These are phyloP conservation scores for Olyra latifolia DNA, from an alignment of 176 grass and related monocot species.

Conservation along the genomic window DNA sequence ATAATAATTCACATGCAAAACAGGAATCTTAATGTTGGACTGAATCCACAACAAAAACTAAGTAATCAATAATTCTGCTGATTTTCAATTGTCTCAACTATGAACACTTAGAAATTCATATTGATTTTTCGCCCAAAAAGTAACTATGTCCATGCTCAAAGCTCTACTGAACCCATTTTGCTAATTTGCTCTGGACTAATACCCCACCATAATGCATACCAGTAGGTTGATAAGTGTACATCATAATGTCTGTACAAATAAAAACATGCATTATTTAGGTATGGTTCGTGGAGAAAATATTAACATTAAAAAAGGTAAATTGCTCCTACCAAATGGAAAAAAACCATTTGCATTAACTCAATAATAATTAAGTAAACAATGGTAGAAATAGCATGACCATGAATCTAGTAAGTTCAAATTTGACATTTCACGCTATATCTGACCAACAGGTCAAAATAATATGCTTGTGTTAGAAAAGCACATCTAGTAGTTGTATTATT, in stretches of 20 bases:
- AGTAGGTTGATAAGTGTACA: not conserved
- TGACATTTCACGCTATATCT: not conserved
- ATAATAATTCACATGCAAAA: not conserved
- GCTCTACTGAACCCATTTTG: not conserved
- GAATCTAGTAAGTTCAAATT: not conserved
- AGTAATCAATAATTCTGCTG: not conserved
- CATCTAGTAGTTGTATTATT: not conserved
- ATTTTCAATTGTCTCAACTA: not conserved
- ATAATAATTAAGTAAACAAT: not conserved
- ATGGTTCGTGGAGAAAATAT: not conserved
- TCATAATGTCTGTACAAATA: not conserved
- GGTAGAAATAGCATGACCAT: not conserved
- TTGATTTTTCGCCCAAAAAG: not conserved
- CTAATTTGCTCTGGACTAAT: not conserved
- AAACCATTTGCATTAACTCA: not conserved
- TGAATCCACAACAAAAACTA: not conserved
- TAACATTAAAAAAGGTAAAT: not conserved
- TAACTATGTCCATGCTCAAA: not conserved
- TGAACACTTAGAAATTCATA: not conserved
- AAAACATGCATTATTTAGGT: not conserved
- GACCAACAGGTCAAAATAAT: not conserved
- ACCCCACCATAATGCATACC: not conserved
- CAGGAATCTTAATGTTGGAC: not conserved
- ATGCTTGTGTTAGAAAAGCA: not conserved
- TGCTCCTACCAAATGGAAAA: not conserved